Evolutionary conservation across 2,329 filamentous ascomycete species (phyloP).

Genomic region (Pseudogymnoascus sp.): DNA sequence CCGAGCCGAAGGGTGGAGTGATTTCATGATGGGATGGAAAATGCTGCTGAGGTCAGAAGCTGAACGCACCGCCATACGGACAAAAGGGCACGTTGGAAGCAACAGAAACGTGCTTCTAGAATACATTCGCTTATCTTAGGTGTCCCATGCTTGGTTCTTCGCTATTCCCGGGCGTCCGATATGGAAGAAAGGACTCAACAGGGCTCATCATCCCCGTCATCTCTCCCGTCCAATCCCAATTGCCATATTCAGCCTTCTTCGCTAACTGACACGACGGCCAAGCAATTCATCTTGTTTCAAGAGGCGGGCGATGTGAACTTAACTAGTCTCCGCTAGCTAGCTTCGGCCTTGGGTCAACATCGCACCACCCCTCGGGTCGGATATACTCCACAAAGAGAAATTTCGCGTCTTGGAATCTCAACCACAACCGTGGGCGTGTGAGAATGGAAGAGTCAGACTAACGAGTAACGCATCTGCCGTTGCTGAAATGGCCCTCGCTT

Average conservation of each 20-base stretch:
- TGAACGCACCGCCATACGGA: background rate
- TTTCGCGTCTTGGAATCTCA: conserved; percentile 5
- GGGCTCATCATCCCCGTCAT: background rate
- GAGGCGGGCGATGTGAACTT: conserved; percentile 5
- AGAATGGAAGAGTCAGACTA: background rate
- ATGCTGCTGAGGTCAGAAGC: background rate
- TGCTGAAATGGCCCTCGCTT: background rate
- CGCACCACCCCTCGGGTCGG: background rate
- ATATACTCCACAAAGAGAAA: background rate
- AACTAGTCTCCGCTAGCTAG: background rate
- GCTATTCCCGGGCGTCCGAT: conserved; percentile 1
- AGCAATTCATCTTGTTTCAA: background rate
- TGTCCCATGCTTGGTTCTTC: background rate
- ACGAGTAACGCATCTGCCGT: background rate
- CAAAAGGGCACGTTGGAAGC: background rate
- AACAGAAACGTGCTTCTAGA: background rate
- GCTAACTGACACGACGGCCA: conserved; percentile 3
- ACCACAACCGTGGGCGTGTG: background rate
- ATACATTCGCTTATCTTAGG: background rate
- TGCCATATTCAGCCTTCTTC: conserved; percentile 2
- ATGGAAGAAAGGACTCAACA: background rate
- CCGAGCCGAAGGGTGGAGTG: background rate
- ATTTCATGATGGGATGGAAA: background rate
- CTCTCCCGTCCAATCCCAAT: background rate
- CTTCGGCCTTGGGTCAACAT: background rate